Conservation (phyloP, 2,329 filamentous ascomycete species). For the Xylaria sp. region DNA sequence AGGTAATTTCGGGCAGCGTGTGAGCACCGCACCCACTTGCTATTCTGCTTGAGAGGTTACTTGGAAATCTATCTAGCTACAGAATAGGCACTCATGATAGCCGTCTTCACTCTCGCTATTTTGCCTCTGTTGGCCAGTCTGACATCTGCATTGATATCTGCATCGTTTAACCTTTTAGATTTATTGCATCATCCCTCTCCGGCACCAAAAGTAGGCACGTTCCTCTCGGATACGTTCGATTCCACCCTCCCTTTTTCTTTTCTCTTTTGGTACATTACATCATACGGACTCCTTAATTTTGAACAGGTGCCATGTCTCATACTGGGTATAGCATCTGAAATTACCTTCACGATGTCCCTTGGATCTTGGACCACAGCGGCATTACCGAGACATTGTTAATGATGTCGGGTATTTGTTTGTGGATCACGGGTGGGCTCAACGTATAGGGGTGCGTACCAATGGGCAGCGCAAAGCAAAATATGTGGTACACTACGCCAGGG, state of each 20-base stretch:
- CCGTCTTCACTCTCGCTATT: background rate
- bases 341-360: background rate
- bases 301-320: background rate
- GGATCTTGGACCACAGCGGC: background rate
- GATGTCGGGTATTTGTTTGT: background rate
- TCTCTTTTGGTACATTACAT: background rate
- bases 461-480: background rate
- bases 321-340: background rate
- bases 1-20: background rate
- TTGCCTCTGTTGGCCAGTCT: background rate
- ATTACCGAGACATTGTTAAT: constrained; percentile 11
- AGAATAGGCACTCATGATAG: background rate
- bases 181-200: background rate
- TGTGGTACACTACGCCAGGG: background rate
- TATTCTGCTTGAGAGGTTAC: no score
- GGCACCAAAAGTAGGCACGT: background rate
- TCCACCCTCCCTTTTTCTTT: background rate
- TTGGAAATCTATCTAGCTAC: background rate
- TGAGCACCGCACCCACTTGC: no score
- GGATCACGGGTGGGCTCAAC: constrained; percentile 2
- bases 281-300: background rate
- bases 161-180: background rate
- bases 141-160: background rate
- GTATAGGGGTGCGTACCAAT: background rate
- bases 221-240: background rate